These are phyloP conservation scores for Aspergillus ostianus DNA, from an alignment of 495 filamentous ascomycete genomes.

Conservation along the genomic window DNA sequence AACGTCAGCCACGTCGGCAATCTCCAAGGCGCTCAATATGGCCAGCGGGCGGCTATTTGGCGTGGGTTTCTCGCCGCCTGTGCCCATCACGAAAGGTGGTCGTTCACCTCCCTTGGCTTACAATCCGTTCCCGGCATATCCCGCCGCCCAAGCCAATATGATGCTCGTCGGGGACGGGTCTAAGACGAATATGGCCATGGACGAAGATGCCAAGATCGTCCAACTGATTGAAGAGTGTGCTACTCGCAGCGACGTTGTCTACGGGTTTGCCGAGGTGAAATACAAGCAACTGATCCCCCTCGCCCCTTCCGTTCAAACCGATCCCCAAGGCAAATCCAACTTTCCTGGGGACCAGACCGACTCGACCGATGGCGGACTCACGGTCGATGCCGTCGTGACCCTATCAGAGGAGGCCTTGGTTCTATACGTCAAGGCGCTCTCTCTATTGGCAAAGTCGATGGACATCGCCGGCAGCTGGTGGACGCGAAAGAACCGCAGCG, in stretches of 20 bases:
- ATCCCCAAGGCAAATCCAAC: constrained; percentile 36
- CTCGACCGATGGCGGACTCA: constrained; percentile 53
- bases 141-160: constrained; percentile 58
- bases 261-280: constrained; percentile 96
- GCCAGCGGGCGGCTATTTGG: constrained; percentile 84
- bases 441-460: constrained; percentile 90
- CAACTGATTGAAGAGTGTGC: constrained; percentile 87
- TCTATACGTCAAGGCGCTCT: constrained; percentile 89
- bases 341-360: constrained; percentile 27
- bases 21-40: constrained; percentile 92
- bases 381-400: constrained; percentile 77
- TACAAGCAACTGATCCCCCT: constrained; percentile 92
- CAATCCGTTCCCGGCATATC: constrained; percentile 81
- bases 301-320: constrained; percentile 66
- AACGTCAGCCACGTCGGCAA: constrained; percentile 78
- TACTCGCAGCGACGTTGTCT: constrained; percentile 90
- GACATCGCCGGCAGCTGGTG: constrained; percentile 94
- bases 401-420: constrained; percentile 94
- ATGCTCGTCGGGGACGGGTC: constrained; percentile 65
- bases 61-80: constrained; percentile 66
- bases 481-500: constrained; percentile 70
- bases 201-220: constrained; percentile 78
- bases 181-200: constrained; percentile 56
- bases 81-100: constrained; percentile 63
- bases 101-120: constrained; percentile 76